Evolutionary conservation across 257 asterid genomes (phyloP).

Genomic region (Jacaranda copaia): DNA sequence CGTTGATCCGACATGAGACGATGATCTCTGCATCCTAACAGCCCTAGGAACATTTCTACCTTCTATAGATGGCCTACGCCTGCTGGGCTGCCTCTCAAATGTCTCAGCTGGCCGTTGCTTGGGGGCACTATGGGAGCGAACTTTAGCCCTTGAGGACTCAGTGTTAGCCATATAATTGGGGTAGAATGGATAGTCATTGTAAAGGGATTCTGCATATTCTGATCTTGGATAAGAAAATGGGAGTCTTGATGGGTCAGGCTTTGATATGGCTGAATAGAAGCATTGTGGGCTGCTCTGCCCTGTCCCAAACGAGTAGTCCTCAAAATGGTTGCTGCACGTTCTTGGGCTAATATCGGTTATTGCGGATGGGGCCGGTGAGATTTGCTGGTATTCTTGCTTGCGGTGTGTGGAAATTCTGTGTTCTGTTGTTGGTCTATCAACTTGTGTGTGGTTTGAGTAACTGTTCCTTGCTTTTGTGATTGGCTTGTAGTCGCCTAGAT

Average conservation of each 20-base stretch:
- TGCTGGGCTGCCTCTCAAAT: slow-evolving; percentile 70
- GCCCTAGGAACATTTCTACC: slow-evolving; percentile 93
- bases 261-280: slow-evolving; percentile 62
- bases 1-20: slow-evolving; percentile 79
- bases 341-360: slow-evolving; percentile 73
- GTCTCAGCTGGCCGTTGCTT: slow-evolving; percentile 82
- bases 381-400: slow-evolving; percentile 55
- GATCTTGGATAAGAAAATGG: slow-evolving; percentile 61
- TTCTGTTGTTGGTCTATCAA: slow-evolving; percentile 45
- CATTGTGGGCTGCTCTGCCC: slow-evolving; percentile 88
- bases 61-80: slow-evolving; percentile 79
- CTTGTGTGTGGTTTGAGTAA: slow-evolving; percentile 65
- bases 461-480: slow-evolving; percentile 64
- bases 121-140: slow-evolving; percentile 98
- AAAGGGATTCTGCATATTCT: slow-evolving; percentile 73
- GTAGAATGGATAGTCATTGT: slow-evolving; percentile 64
- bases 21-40: slow-evolving; percentile 87
- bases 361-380: slow-evolving; percentile 72
- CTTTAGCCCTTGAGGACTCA: slow-evolving; percentile 88
- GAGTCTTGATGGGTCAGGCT: slow-evolving; percentile 54
- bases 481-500: slow-evolving; percentile 68
- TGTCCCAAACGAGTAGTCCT: slow-evolving; percentile 64
- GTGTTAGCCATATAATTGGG: slow-evolving; percentile 96
- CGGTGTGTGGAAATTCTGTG: slow-evolving; percentile 48
- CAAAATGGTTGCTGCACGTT: slow-evolving; percentile 73